phyloP scores from a whole-genome alignment of 805 yeast genomes.

The Metschnikowia aberdeeniae region DNA sequence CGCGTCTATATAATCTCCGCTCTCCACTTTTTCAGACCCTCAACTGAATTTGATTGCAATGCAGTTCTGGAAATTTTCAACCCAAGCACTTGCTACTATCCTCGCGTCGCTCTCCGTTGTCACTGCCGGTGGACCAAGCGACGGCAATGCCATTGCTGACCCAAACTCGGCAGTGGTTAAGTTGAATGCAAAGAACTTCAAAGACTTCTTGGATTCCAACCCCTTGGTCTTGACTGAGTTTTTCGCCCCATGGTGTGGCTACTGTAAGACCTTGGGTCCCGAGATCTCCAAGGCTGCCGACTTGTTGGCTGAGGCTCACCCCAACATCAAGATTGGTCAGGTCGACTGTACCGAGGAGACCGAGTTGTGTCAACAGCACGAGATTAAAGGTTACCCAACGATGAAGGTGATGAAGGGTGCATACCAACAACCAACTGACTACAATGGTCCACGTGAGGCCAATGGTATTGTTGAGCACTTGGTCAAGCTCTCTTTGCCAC shows the following conservation, averaged over 20 bases:
- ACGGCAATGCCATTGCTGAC: conserved; percentile 66
- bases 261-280: conserved; percentile 86
- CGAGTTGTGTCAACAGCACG: conserved; percentile 63
- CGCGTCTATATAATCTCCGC: conserved; percentile 4
- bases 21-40: conserved; percentile 1
- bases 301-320: conserved; percentile 44
- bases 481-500: conserved; percentile 78
- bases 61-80: conserved; percentile 41
- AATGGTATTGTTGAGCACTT: conserved; percentile 73
- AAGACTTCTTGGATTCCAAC: conserved; percentile 61
- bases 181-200: conserved; percentile 63
- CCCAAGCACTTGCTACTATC: conserved; percentile 33
- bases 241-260: conserved; percentile 98
- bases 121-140: conserved; percentile 37
- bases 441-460: conserved; percentile 81
- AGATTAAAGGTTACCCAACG: conserved; percentile 80
- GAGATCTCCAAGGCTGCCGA: conserved; percentile 73
- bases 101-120: conserved; percentile 32
- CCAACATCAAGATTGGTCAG: conserved; percentile 72
- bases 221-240: conserved; percentile 82
- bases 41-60: conserved; percentile 14
- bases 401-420: conserved; percentile 66
- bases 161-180: conserved; percentile 85
- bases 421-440: conserved; percentile 48
- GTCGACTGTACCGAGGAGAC: conserved; percentile 79